phyloP scores from a whole-genome alignment of 2,329 filamentous ascomycete species.

The Trichophyton equinum region DNA sequence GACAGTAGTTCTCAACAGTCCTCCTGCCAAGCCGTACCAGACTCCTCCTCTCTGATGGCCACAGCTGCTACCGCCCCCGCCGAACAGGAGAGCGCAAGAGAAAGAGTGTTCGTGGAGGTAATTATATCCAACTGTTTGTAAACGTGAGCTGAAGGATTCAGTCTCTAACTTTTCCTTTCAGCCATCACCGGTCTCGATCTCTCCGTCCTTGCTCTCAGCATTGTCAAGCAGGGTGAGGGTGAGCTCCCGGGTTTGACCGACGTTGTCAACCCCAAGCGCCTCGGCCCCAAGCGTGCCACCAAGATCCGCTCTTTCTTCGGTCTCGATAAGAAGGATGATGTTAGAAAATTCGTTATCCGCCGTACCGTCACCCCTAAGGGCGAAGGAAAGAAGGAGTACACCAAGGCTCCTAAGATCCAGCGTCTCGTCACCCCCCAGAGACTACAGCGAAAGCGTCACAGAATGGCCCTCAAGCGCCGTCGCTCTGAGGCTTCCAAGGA shows the following conservation, averaged over 20 bases:
- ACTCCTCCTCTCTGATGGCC: conserved; percentile 87
- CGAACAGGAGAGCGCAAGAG: conserved; percentile 98
- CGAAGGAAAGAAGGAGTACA: conserved; percentile 96
- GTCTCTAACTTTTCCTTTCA: conserved; percentile 12
- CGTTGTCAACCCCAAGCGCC: conserved; percentile 95
- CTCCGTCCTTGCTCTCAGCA: conserved; percentile 80
- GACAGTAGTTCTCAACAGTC: conserved; percentile 32
- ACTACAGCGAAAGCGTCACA: conserved; percentile 99
- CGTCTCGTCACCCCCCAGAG: conserved; percentile 98
- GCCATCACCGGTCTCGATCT: conserved; percentile 97
- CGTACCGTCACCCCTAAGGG: conserved; percentile 94
- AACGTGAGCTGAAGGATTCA: background rate
- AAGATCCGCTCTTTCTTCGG: conserved; percentile 99
- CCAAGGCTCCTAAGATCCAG: conserved; percentile 99
- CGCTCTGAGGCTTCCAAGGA: conserved; percentile 96
- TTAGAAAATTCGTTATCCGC: conserved; percentile 99
- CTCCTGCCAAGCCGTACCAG: conserved; percentile 96
- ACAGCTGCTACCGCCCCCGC: conserved; percentile 97
- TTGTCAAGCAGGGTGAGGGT: conserved; percentile 94
- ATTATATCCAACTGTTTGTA: conserved; percentile 5
- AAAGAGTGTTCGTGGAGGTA: conserved; percentile 83
- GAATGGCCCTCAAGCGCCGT: conserved; percentile 95
- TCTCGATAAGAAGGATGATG: conserved; percentile 99
- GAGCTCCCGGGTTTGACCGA: conserved; percentile 97
- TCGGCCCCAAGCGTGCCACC: conserved; percentile 98